These are phyloP conservation scores for Croton setiger DNA, from an alignment of 441 rosid species.

Conservation along the genomic window DNA sequence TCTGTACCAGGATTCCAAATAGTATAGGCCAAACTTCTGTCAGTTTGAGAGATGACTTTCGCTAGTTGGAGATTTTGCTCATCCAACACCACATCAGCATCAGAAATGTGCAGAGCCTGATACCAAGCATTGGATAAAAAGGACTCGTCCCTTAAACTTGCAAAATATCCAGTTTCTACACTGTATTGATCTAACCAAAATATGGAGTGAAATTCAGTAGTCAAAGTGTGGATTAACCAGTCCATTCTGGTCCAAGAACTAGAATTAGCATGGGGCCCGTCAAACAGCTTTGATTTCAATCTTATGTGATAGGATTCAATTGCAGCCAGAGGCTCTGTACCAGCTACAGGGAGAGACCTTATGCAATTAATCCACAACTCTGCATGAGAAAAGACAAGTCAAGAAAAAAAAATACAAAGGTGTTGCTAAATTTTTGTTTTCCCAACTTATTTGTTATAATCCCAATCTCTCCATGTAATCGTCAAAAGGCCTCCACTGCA, in stretches of 20 bases:
- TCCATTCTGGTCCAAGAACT: conserved; percentile 39
- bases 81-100: conserved; percentile 39
- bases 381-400: conserved; percentile 26
- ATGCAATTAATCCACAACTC: conserved; percentile 40
- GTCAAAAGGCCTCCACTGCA: background rate
- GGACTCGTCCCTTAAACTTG: conserved; percentile 30
- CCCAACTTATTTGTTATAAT: background rate
- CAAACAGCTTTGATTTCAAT: conserved; percentile 40
- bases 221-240: conserved; percentile 50
- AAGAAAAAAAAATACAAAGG: conserved; percentile 5
- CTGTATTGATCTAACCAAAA: conserved; percentile 47
- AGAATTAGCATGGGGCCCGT: conserved; percentile 32
- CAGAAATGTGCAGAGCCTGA: conserved; percentile 41
- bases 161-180: conserved; percentile 41
- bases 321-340: conserved; percentile 48
- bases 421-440: background rate
- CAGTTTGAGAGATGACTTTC: conserved; percentile 43
- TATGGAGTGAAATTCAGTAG: conserved; percentile 46
- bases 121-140: conserved; percentile 49
- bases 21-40: conserved; percentile 33
- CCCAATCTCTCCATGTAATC: background rate
- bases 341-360: conserved; percentile 40
- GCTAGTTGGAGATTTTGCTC: conserved; percentile 46
- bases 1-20: conserved; percentile 64
- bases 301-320: conserved; percentile 51